Evolutionary conservation across 2,329 filamentous ascomycete species (phyloP).

Genomic region (Colletotrichum sublineola): DNA sequence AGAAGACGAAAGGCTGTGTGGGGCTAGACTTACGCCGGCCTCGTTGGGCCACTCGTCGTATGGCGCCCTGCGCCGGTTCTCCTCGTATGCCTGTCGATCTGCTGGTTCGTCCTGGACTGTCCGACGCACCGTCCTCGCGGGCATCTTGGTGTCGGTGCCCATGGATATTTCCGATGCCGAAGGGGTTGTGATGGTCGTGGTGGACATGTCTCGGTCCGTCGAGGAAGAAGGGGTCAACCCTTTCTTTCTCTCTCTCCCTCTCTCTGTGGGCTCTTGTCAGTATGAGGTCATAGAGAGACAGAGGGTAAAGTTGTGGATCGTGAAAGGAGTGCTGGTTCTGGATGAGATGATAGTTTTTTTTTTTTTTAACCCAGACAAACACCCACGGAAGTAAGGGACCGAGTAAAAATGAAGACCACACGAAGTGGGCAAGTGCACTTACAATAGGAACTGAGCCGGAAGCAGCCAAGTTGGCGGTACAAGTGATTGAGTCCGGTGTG

Average conservation of each 20-base stretch:
- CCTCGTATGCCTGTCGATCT: constrained; percentile 32
- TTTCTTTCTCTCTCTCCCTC: not conserved
- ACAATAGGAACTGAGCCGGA: not conserved
- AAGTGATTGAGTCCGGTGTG: not conserved
- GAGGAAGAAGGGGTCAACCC: not conserved
- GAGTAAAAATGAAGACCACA: not conserved
- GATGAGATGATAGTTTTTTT: not conserved
- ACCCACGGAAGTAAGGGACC: not conserved
- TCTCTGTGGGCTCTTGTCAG: not conserved
- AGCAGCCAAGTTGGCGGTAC: not conserved
- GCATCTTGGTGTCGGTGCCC: constrained; percentile 3
- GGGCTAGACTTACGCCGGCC: constrained; percentile 55
- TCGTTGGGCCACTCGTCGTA: constrained; percentile 64
- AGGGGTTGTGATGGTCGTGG: constrained; percentile 1
- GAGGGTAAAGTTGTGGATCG: not conserved
- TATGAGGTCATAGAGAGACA: not conserved
- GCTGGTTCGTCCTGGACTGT: constrained; percentile 34
- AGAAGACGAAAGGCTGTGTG: not conserved
- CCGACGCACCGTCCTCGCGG: constrained; percentile 32
- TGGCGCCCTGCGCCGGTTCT: constrained; percentile 45
- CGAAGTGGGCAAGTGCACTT: not conserved
- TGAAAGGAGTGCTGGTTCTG: not conserved
- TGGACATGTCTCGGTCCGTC: not conserved
- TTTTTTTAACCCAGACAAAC: not conserved
- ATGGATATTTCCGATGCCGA: not conserved